Base-by-base conservation (phyloP, 345 rosid species). In the Gossypium australe region DNA sequence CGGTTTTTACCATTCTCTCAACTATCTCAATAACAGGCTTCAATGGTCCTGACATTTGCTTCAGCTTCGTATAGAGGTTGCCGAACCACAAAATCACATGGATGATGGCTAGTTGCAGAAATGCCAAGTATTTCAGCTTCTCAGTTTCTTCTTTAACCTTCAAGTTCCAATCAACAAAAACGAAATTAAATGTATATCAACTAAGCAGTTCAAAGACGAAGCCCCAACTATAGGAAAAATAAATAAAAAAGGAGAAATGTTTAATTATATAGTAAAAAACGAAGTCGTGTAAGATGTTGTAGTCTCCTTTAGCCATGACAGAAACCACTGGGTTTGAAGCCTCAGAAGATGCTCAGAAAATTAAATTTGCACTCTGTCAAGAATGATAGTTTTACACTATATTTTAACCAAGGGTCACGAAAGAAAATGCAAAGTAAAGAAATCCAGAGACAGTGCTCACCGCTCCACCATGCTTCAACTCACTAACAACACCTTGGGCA, bases 11-110 rank as follows among this genome's bases (percentile, higher is more conserved):
- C 1, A 92, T 85, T n/a, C 90, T 97, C 81, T 93, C 98, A 1
- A 88, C 84, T 11, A 93, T 87, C 82, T 93, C 95, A 72, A 96
- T 89, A 16, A 92, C 92, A 3, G 94, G 77, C 77, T 91, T 96
- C 86, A 93, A 78, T 3, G 91, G 97, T 48, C 98, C 97, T 0
- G 90, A 83, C 82, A 78, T 85, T 25, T 89, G 97, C 86, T 93
- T 93, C 7, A 90, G 95, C 78, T 86, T 84, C 3, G 76, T 76
- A 72, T 90, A 92, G 29, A 93, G 80, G 24, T 78, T 73, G 65
- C 85, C 41, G 73, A 90, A 87, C 34, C 89, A 81, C 84, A 88
- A 62, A 52, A 82, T 66, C 0, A 89, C 89, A 72, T 90, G 87
- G 8, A 91, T 57, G 11, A 86, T 82, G 7, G 89, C 90, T 66